A percentile compares a stretch with the other conserved stretches of the same genome.
Conservation (phyloP, 345 rosid genomes). For the Linum lewisii region DNA sequence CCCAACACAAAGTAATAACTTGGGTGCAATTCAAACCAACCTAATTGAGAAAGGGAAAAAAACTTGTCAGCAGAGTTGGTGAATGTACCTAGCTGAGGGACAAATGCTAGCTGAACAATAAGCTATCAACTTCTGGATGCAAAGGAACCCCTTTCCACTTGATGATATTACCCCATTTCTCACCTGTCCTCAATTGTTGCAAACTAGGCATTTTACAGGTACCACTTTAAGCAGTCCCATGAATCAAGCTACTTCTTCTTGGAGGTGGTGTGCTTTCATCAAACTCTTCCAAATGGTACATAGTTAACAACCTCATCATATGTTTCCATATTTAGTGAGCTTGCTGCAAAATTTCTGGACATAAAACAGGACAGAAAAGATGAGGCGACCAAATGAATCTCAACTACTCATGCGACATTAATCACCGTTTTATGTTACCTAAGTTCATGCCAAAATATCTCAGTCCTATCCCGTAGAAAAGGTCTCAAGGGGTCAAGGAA, state of each 20-base stretch:
- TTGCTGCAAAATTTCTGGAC: constrained; percentile 54
- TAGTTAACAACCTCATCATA: constrained; percentile 59
- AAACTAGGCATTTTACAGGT: too few species aligned
- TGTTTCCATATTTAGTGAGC: constrained; percentile 49
- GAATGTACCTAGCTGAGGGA: not conserved
- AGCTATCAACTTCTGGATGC: not conserved
- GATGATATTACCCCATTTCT: not conserved
- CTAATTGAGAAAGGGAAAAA: too few species aligned
- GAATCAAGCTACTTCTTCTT: not conserved
- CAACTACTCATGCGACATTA: not conserved
- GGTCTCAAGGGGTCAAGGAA: constrained; percentile 33
- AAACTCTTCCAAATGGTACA: constrained; percentile 14
- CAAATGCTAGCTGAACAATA: not conserved
- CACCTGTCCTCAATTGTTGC: not conserved
- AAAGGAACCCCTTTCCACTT: not conserved
- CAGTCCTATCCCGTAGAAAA: constrained; percentile 31
- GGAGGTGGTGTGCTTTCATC: not conserved
- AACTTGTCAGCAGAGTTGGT: not conserved
- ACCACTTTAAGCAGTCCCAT: not conserved
- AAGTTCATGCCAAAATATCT: constrained; percentile 70
- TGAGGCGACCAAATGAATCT: not conserved
- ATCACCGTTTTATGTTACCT: constrained; percentile 22
- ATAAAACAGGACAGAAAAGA: not conserved
- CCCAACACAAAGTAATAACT: too few species aligned
- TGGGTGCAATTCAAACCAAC: not conserved